Conservation (phyloP, 768 basidiomycete species). For the Cytidiella melzeri region DNA sequence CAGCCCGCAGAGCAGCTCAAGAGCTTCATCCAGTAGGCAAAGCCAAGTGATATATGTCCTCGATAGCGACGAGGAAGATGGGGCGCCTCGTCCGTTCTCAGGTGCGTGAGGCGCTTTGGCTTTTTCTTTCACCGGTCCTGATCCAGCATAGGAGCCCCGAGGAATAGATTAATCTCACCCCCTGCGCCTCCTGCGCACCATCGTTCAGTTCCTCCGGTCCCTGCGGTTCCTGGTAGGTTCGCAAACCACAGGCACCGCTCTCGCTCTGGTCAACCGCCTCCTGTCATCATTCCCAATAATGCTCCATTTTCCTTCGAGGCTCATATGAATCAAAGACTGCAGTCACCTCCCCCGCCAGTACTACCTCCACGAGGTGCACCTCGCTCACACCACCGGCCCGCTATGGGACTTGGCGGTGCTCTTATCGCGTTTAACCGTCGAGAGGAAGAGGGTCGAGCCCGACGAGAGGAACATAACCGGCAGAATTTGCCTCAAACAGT, state of each 20-base stretch:
- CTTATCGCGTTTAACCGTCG: slow-evolving; percentile 39
- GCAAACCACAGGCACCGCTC: slow-evolving; percentile 34
- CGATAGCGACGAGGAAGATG: slow-evolving; percentile 37
- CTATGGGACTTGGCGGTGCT: slow-evolving; percentile 63
- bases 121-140: too few species aligned
- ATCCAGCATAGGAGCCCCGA: too few species aligned
- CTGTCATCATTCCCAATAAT: slow-evolving; percentile 42
- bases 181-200: slow-evolving; percentile 8
- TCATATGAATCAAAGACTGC: slow-evolving; percentile 19
- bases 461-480: background rate
- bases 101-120: slow-evolving; percentile 8
- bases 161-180: background rate
- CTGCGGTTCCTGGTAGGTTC: background rate
- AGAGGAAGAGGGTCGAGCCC: slow-evolving; percentile 6
- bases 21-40: slow-evolving; percentile 3
- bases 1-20: slow-evolving; percentile 1
- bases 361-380: slow-evolving; percentile 30
- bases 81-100: slow-evolving; percentile 5
- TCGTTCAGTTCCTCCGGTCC: slow-evolving; percentile 16
- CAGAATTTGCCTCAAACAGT: slow-evolving; percentile 1
- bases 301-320: slow-evolving; percentile 50
- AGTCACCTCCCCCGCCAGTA: slow-evolving; percentile 13
- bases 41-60: slow-evolving; percentile 28
- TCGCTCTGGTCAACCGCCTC: slow-evolving; percentile 43
- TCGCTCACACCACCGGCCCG: slow-evolving; percentile 51